A percentile compares a stretch with the other conserved stretches of the same genome.
Evolutionary conservation across 805 yeast genomes (phyloP).

Genomic region (Candida glaebosa): DNA sequence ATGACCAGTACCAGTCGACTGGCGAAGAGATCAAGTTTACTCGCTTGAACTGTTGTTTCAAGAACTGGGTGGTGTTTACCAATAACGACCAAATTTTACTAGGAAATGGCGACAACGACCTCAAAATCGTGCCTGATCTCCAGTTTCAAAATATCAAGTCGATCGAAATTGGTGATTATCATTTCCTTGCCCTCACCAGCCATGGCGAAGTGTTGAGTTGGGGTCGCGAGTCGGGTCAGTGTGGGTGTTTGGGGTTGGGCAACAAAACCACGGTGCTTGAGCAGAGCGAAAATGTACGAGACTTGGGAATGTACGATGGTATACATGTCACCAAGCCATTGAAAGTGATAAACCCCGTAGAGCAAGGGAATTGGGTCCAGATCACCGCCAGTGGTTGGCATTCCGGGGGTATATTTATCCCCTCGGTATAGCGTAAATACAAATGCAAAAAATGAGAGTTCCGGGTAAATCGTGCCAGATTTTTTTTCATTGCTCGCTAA

Average conservation of each 20-base stretch:
- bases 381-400: conserved; percentile 83
- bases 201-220: conserved; percentile 58
- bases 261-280: conserved; percentile 8
- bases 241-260: conserved; percentile 74
- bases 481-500: neutral
- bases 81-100: conserved; percentile 45
- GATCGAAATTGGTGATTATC: conserved; percentile 71
- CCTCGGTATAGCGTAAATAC: no score
- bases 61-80: conserved; percentile 53
- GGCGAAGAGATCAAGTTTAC: conserved; percentile 32
- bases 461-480: neutral
- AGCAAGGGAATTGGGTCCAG: conserved; percentile 47
- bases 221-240: conserved; percentile 60
- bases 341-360: conserved; percentile 37
- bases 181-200: conserved; percentile 56
- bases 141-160: conserved; percentile 37
- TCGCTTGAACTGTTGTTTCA: conserved; percentile 54
- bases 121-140: conserved; percentile 6
- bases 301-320: conserved; percentile 31
- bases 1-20: conserved; percentile 14
- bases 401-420: conserved; percentile 52
- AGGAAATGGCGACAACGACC: conserved; percentile 26
- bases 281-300: conserved; percentile 14
- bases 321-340: conserved; percentile 17
- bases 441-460: no score